These are phyloP conservation scores for Phytophthora melonis DNA, from an alignment of 352 stramenopile species.

Conservation along the genomic window DNA sequence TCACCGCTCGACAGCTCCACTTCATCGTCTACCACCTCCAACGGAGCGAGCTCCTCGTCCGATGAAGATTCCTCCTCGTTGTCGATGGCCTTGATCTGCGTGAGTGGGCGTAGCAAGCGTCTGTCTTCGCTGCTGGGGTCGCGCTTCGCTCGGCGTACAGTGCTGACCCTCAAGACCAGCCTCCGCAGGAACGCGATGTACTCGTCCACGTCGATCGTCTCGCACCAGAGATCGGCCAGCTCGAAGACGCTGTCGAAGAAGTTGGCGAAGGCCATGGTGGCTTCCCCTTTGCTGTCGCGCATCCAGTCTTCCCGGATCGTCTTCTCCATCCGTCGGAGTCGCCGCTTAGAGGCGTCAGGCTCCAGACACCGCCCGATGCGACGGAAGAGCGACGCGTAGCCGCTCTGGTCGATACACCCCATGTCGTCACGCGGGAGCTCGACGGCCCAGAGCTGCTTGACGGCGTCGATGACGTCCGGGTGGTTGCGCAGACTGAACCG, in stretches of 20 bases:
- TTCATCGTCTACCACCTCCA: slow-evolving; percentile 32
- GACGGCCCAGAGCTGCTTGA: slow-evolving; percentile 67
- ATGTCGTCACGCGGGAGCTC: slow-evolving; percentile 63
- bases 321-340: slow-evolving; percentile 43
- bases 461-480: slow-evolving; percentile 49
- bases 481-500: slow-evolving; percentile 77
- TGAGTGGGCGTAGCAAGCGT: slow-evolving; percentile 54
- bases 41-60: slow-evolving; percentile 1
- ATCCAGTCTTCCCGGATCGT: slow-evolving; percentile 73
- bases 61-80: slow-evolving; percentile 51
- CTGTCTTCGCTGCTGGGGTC: slow-evolving; percentile 20
- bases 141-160: slow-evolving; percentile 21
- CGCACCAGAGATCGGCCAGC: slow-evolving; percentile 77
- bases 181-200: slow-evolving; percentile 66
- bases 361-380: slow-evolving; percentile 66
- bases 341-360: slow-evolving; percentile 42
- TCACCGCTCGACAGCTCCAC: slow-evolving; percentile 27
- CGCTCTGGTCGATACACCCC: slow-evolving; percentile 67
- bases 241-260: slow-evolving; percentile 86
- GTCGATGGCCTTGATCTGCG: slow-evolving; percentile 58
- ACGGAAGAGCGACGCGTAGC: slow-evolving; percentile 65
- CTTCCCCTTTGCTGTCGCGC: slow-evolving; percentile 64
- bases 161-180: slow-evolving; percentile 52
- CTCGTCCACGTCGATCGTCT: slow-evolving; percentile 72
- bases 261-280: slow-evolving; percentile 65